phyloP scores from a whole-genome alignment of 495 filamentous ascomycete species.

The Aspergillus panamensis region DNA sequence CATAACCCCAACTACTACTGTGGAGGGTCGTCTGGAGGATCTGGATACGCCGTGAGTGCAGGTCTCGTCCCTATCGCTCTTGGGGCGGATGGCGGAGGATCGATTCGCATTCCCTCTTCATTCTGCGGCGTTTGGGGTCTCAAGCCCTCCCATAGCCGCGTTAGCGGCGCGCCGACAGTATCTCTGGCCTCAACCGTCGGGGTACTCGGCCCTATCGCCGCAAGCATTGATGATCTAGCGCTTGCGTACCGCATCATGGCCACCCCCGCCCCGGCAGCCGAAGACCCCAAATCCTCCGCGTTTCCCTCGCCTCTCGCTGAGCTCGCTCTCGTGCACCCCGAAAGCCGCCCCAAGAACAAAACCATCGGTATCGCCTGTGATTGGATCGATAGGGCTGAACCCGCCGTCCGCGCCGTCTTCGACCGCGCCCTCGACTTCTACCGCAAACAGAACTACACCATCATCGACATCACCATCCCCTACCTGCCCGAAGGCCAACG shows the following conservation, averaged over 20 bases:
- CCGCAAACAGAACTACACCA: slow-evolving; percentile 56
- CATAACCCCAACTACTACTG: slow-evolving; percentile 77
- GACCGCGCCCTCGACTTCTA: slow-evolving; percentile 60
- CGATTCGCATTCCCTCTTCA: slow-evolving; percentile 73
- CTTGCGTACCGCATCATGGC: slow-evolving; percentile 76
- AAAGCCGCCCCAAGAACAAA: slow-evolving; percentile 33
- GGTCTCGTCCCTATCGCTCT: slow-evolving; percentile 80
- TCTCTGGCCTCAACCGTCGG: slow-evolving; percentile 60
- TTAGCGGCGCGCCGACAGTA: slow-evolving; percentile 58
- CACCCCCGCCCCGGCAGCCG: slow-evolving; percentile 56
- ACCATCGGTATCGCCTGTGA: slow-evolving; percentile 67
- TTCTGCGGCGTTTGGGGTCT: slow-evolving; percentile 89
- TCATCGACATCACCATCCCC: slow-evolving; percentile 73
- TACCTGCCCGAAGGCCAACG: slow-evolving; percentile 69
- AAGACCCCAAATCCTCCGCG: slow-evolving; percentile 44
- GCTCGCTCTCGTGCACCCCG: background rate
- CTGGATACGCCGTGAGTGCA: slow-evolving; percentile 69
- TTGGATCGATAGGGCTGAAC: slow-evolving; percentile 71
- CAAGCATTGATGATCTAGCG: slow-evolving; percentile 76
- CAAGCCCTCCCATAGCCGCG: slow-evolving; percentile 77
- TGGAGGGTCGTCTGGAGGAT: slow-evolving; percentile 84
- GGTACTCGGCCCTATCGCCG: slow-evolving; percentile 73
- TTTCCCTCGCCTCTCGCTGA: slow-evolving; percentile 47
- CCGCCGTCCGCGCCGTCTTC: slow-evolving; percentile 58
- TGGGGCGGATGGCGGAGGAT: slow-evolving; percentile 85